phyloP scores from a whole-genome alignment of 768 basidiomycete genomes.

The Suillus subalutaceus region DNA sequence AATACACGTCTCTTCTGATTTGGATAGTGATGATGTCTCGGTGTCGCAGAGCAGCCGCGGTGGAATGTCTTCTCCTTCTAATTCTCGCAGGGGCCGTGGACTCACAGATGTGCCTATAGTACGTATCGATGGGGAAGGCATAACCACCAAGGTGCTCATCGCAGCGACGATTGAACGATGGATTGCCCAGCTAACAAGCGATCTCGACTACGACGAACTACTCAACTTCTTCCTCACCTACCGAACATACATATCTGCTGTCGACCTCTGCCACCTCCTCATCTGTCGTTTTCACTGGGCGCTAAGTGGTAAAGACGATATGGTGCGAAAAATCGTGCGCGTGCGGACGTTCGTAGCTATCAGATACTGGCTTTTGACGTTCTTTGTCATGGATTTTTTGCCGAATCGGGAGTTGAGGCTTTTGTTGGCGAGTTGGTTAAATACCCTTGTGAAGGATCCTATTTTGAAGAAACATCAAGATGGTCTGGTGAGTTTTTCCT shows the following conservation, averaged over 20 bases:
- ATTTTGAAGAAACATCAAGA: constrained; percentile 65
- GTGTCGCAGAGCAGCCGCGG: constrained; percentile 41
- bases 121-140: constrained; percentile 28
- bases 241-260: constrained; percentile 77
- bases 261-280: constrained; percentile 80
- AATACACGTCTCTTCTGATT: constrained; percentile 34
- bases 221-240: constrained; percentile 93
- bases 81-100: constrained; percentile 39
- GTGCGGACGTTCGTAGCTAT: constrained; percentile 90
- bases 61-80: constrained; percentile 41
- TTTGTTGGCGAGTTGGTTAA: constrained; percentile 79
- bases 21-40: constrained; percentile 42
- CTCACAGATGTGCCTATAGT: constrained; percentile 32
- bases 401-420: constrained; percentile 77
- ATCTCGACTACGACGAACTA: constrained; percentile 84
- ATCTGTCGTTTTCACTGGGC: constrained; percentile 93
- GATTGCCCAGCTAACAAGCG: constrained; percentile 89
- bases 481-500: constrained; percentile 59
- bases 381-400: constrained; percentile 87
- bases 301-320: constrained; percentile 62
- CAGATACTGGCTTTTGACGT: constrained; percentile 88
- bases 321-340: constrained; percentile 74
- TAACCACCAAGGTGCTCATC: constrained; percentile 56
- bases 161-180: constrained; percentile 93
- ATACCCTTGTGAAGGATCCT: constrained; percentile 74